These are phyloP conservation scores for Boletus patriciae DNA, from an alignment of 768 basidiomycete genomes.

Conservation along the genomic window DNA sequence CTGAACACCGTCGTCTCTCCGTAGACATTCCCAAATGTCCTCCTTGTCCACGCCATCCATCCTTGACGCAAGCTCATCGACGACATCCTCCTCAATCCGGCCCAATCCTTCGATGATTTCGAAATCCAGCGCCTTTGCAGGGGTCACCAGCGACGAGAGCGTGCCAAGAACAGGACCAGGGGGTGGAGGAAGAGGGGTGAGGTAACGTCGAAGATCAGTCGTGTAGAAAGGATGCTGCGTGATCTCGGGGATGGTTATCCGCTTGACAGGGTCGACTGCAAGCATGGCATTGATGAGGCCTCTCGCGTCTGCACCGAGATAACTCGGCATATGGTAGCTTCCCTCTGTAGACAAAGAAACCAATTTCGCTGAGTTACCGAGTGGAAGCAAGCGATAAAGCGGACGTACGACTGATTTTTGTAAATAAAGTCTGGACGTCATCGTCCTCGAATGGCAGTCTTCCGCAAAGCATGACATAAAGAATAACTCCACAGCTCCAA, in stretches of 20 bases:
- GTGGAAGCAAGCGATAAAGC: not conserved
- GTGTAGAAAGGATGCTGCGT: constrained; percentile 89
- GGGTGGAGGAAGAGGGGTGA: constrained; percentile 75
- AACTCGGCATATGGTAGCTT: constrained; percentile 79
- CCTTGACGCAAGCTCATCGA: constrained; percentile 72
- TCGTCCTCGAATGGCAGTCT: constrained; percentile 97
- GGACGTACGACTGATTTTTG: constrained; percentile 84
- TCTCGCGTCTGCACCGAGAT: constrained; percentile 75
- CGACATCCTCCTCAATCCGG: constrained; percentile 86
- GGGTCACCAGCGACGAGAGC: constrained; percentile 68
- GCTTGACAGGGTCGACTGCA: constrained; percentile 89
- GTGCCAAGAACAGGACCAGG: constrained; percentile 77
- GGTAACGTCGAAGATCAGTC: constrained; percentile 81
- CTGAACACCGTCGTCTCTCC: constrained; percentile 77
- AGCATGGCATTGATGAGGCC: constrained; percentile 87
- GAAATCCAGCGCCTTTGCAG: constrained; percentile 67
- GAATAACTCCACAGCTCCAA: constrained; percentile 98
- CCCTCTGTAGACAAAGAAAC: constrained; percentile 57
- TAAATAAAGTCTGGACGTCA: constrained; percentile 88
- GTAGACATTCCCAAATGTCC: constrained; percentile 84
- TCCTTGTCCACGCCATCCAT: constrained; percentile 77
- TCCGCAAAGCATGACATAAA: constrained; percentile 97
- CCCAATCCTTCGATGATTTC: constrained; percentile 92
- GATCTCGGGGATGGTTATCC: constrained; percentile 92
- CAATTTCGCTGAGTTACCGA: not conserved